phyloP scores from a whole-genome alignment of 1,284 basidiomycete species.

The Athelia psychrophila region DNA sequence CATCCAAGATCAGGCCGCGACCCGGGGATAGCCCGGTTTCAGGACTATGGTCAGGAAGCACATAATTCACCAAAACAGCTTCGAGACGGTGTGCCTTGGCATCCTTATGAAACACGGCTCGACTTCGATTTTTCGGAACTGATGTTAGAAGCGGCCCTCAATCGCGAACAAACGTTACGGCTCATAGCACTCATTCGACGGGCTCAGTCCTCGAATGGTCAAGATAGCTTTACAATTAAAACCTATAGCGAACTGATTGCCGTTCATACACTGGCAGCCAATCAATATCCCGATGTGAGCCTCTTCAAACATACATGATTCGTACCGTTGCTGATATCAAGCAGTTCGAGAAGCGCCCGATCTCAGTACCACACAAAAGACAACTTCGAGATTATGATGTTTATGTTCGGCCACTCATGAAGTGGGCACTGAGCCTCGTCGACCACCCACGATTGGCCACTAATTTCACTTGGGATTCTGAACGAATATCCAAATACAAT shows the following conservation, averaged over 20 bases:
- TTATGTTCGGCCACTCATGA: constrained; percentile 14
- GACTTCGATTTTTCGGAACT: constrained; percentile 26
- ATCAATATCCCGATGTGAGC: not conserved
- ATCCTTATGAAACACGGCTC: constrained; percentile 16
- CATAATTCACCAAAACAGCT: not conserved
- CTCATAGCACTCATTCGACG: constrained; percentile 17
- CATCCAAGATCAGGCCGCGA: not conserved
- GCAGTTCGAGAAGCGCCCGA: constrained; percentile 15
- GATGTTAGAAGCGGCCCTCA: constrained; percentile 15
- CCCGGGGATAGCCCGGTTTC: not conserved
- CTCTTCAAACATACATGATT: not conserved
- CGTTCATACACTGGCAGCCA: not conserved
- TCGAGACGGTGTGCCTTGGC: not conserved
- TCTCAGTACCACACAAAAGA: constrained; percentile 16
- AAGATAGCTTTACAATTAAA: not conserved
- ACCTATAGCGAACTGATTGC: not conserved
- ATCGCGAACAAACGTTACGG: constrained; percentile 9
- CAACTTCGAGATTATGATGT: constrained; percentile 12
- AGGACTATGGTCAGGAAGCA: not conserved
- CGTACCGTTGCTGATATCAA: not conserved
- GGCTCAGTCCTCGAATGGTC: not conserved
- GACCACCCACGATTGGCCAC: constrained; percentile 12
- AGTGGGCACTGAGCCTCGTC: constrained; percentile 16
- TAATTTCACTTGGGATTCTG: constrained; percentile 20
- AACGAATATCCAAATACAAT: constrained; percentile 24